Evolutionary conservation across 768 basidiomycete species (phyloP).

Genomic region (Tubosaeta sp.): DNA sequence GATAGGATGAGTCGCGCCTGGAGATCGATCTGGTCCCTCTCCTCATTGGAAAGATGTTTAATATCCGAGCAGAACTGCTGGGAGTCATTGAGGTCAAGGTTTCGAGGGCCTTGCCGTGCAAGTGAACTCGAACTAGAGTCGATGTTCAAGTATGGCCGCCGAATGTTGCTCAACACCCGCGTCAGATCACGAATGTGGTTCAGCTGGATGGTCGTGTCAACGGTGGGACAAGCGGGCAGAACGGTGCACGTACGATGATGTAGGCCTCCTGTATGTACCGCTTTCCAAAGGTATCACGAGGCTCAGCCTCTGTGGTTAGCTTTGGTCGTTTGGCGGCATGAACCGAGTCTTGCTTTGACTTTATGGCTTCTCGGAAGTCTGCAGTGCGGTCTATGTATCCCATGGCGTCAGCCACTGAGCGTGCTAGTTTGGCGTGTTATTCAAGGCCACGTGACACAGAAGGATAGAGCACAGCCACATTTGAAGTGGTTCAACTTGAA

Average conservation of each 20-base stretch:
- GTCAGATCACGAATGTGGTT: conserved; percentile 68
- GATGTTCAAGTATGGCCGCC: conserved; percentile 84
- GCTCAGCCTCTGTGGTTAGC: conserved; percentile 33
- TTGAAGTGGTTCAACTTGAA: conserved; percentile 12
- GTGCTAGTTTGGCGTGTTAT: background rate
- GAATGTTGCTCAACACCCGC: conserved; percentile 69
- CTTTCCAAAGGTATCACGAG: conserved; percentile 48
- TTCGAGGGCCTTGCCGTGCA: conserved; percentile 46
- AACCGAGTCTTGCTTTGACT: conserved; percentile 40
- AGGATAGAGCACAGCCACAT: background rate
- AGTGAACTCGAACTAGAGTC: conserved; percentile 54
- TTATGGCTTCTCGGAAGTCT: conserved; percentile 53
- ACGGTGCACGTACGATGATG: conserved; percentile 46
- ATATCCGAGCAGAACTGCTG: conserved; percentile 58
- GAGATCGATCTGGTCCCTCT: conserved; percentile 94
- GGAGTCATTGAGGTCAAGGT: conserved; percentile 51
- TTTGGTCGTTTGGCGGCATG: conserved; percentile 53
- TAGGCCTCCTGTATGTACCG: conserved; percentile 75
- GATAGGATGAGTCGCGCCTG: conserved; percentile 83
- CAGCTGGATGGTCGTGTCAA: conserved; percentile 41
- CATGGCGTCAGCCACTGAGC: conserved; percentile 35
- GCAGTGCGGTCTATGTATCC: conserved; percentile 55
- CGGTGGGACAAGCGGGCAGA: background rate
- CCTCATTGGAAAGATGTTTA: conserved; percentile 77
- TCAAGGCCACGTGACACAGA: conserved; percentile 23